Conservation (phyloP, 805 yeast species). For the Yarrowia hollandica region DNA sequence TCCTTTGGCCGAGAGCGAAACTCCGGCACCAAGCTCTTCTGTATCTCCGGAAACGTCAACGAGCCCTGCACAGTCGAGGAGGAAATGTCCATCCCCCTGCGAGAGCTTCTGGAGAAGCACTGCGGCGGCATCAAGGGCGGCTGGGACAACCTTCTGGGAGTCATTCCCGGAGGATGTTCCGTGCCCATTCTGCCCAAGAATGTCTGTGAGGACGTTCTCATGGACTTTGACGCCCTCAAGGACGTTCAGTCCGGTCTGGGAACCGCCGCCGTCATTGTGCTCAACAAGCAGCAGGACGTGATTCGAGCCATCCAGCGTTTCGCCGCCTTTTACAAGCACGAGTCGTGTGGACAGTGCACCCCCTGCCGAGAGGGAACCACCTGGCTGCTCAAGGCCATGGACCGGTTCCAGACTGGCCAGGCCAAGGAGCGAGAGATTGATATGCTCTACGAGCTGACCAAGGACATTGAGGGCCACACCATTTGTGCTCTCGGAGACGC, state of each 20-base stretch:
- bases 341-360: conserved; percentile 92
- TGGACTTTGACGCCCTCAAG: conserved; percentile 86
- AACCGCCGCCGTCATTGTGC: conserved; percentile 89
- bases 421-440: conserved; percentile 81
- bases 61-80: conserved; percentile 93
- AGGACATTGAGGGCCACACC: conserved; percentile 88
- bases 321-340: conserved; percentile 83
- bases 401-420: conserved; percentile 74
- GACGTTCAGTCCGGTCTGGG: conserved; percentile 88
- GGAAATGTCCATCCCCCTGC: conserved; percentile 87
- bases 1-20: conserved; percentile 83
- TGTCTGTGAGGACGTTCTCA: conserved; percentile 64
- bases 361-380: conserved; percentile 95
- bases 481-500: conserved; percentile 93
- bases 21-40: conserved; percentile 77
- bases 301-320: conserved; percentile 84
- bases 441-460: conserved; percentile 77
- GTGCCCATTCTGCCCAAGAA: conserved; percentile 77
- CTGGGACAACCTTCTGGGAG: conserved; percentile 86
- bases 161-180: conserved; percentile 88
- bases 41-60: conserved; percentile 88
- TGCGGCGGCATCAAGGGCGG: conserved; percentile 92
- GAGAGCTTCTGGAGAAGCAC: conserved; percentile 79
- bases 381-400: conserved; percentile 82
- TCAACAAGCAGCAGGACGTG: conserved; percentile 84